Evolutionary conservation across 805 yeast species (phyloP).

Genomic region (Candida broadrunensis): DNA sequence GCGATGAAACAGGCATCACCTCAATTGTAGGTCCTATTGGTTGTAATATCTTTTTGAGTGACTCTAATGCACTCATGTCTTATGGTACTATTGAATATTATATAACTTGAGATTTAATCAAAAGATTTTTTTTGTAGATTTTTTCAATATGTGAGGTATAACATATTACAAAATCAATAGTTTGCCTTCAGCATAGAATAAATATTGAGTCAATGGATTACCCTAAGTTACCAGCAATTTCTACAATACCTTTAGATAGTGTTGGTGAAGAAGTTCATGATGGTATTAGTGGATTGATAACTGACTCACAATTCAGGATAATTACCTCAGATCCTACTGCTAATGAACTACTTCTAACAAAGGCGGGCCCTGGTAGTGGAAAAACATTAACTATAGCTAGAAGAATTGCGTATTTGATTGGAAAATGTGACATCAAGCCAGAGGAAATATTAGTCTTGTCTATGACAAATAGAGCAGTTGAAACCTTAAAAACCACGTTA

Average conservation of each 20-base stretch:
- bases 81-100: too few relatives aligned
- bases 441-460: constrained; percentile 58
- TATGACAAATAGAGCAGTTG: constrained; percentile 68
- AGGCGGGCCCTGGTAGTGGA: constrained; percentile 77
- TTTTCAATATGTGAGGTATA: too few relatives aligned
- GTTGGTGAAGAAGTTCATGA: too few relatives aligned
- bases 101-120: too few relatives aligned
- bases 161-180: too few relatives aligned
- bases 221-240: too few relatives aligned
- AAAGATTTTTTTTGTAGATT: too few relatives aligned
- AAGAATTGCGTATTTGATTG: constrained; percentile 48
- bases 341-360: constrained; percentile 44
- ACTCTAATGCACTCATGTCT: background rate
- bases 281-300: too few relatives aligned
- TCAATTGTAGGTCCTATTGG: background rate
- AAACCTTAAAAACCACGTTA: constrained; percentile 37
- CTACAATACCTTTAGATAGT: too few relatives aligned
- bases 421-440: constrained; percentile 39
- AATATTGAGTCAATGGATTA: too few relatives aligned
- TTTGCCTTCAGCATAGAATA: too few relatives aligned
- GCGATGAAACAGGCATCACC: background rate
- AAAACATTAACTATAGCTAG: constrained; percentile 60
- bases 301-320: constrained; percentile 37
- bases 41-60: background rate
- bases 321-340: constrained; percentile 39